Conservation (phyloP, 805 yeast genomes). For the Wickerhamiella australiensis region DNA sequence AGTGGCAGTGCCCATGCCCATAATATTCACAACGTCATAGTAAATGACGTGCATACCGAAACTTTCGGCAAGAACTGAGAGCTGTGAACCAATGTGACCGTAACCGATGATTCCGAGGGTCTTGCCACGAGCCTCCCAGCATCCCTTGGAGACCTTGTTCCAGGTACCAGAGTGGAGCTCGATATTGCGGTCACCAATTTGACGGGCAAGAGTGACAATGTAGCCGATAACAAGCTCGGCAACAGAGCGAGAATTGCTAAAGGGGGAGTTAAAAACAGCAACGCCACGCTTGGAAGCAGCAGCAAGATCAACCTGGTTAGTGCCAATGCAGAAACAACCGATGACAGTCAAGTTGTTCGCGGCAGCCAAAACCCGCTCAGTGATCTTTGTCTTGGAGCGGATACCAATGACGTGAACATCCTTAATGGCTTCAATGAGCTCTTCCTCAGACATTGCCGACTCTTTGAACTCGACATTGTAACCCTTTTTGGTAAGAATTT, state of each 20-base stretch:
- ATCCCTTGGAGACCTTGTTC: slow-evolving; percentile 89
- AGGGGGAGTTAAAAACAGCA: slow-evolving; percentile 96
- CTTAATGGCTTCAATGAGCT: slow-evolving; percentile 82
- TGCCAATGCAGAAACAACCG: slow-evolving; percentile 99
- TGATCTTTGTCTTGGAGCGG: slow-evolving; percentile 89
- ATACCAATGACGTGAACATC: slow-evolving; percentile 96
- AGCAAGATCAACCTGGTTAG: slow-evolving; percentile 91
- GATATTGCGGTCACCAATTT: slow-evolving; percentile 88
- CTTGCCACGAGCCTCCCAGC: slow-evolving; percentile 99
- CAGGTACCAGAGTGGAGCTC: slow-evolving; percentile 95
- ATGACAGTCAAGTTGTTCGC: slow-evolving; percentile 82
- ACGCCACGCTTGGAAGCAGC: slow-evolving; percentile 86
- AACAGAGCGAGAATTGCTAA: slow-evolving; percentile 95
- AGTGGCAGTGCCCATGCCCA: slow-evolving; percentile 93
- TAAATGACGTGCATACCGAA: slow-evolving; percentile 95
- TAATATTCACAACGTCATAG: slow-evolving; percentile 83
- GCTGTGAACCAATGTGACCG: slow-evolving; percentile 96
- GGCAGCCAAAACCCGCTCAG: slow-evolving; percentile 61
- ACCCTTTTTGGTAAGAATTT: slow-evolving; percentile 76
- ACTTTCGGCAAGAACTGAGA: slow-evolving; percentile 92
- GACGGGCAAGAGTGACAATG: slow-evolving; percentile 87
- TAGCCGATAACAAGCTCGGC: slow-evolving; percentile 96
- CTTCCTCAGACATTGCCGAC: slow-evolving; percentile 81
- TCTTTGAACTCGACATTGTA: slow-evolving; percentile 94
- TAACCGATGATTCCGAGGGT: slow-evolving; percentile 95